Evolutionary conservation across 768 basidiomycete species (phyloP).

Genomic region (Pleurotus tuoliensis): DNA sequence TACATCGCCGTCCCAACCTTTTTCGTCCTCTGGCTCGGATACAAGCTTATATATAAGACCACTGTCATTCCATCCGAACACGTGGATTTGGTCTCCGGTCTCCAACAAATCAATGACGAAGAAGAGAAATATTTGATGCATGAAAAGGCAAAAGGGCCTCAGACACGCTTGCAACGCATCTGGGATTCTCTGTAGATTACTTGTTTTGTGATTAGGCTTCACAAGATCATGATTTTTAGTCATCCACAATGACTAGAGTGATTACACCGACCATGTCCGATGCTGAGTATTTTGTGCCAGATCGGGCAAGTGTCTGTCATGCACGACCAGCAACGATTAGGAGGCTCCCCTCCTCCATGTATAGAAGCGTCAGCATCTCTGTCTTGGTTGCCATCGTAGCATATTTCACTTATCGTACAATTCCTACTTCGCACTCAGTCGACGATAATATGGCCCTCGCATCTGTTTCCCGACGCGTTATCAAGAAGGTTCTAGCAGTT

Average conservation of each 20-base stretch:
- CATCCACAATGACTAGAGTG: no score
- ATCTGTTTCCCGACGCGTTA: conserved; percentile 59
- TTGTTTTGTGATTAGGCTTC: no score
- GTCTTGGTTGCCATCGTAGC: conserved; percentile 9
- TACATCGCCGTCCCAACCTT: conserved; percentile 42
- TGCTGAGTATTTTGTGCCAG: background rate
- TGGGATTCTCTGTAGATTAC: conserved; percentile 37
- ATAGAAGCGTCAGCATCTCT: conserved; percentile 13
- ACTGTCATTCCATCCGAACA: conserved; percentile 38
- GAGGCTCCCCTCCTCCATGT: conserved; percentile 8
- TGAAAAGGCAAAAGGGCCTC: conserved; percentile 38
- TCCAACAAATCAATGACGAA: conserved; percentile 59
- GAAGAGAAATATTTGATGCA: conserved; percentile 47
- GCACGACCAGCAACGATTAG: no score
- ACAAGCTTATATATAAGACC: conserved; percentile 35
- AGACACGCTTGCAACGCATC: conserved; percentile 20
- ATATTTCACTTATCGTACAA: conserved; percentile 13
- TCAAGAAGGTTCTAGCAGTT: conserved; percentile 73
- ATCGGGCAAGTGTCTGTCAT: background rate
- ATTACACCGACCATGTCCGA: no score
- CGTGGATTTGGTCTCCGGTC: conserved; percentile 59
- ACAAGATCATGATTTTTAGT: no score
- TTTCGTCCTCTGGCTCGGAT: conserved; percentile 35
- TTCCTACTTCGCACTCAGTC: conserved; percentile 7
- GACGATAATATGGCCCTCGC: conserved; percentile 22